These are phyloP conservation scores for Vaccinium vitisidaea DNA, from an alignment of 148 eudicot species.

Conservation along the genomic window DNA sequence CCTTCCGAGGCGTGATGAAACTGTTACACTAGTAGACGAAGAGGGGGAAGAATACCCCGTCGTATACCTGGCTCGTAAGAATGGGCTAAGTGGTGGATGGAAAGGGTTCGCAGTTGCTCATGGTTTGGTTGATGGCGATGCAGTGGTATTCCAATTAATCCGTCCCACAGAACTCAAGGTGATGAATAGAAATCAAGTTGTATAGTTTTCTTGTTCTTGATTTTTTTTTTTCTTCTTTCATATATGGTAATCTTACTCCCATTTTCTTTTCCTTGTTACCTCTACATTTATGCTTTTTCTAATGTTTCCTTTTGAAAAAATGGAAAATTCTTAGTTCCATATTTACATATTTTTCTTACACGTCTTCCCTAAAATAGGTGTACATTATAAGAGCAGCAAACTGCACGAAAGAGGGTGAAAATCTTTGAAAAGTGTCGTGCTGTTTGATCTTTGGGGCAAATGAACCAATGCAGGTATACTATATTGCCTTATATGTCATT, in stretches of 20 bases:
- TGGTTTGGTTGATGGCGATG: conserved; percentile 82
- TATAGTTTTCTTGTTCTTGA: background rate
- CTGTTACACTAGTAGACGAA: conserved; percentile 69
- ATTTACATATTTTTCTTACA: background rate
- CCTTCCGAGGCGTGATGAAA: conserved; percentile 59
- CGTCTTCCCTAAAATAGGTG: conserved; percentile 26
- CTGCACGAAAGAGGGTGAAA: conserved; percentile 15
- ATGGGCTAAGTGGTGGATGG: conserved; percentile 96
- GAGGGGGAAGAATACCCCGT: conserved; percentile 61
- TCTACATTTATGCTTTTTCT: no score
- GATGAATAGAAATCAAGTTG: background rate
- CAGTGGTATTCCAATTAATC: conserved; percentile 66
- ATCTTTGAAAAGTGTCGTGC: background rate
- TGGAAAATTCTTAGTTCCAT: background rate
- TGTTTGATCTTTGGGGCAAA: background rate
- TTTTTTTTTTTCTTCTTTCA: background rate
- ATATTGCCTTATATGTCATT: background rate
- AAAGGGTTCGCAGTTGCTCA: conserved; percentile 71
- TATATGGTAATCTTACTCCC: background rate
- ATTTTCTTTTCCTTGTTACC: background rate
- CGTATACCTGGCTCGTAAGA: conserved; percentile 64
- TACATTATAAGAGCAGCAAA: conserved; percentile 36
- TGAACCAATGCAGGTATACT: conserved; percentile 13
- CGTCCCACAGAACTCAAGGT: conserved; percentile 62
- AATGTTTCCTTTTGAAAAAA: background rate